A percentile compares a stretch with the other conserved stretches of the same genome.
Conservation (phyloP, 2,329 filamentous ascomycete species). For the Fusarium dlaminii region DNA sequence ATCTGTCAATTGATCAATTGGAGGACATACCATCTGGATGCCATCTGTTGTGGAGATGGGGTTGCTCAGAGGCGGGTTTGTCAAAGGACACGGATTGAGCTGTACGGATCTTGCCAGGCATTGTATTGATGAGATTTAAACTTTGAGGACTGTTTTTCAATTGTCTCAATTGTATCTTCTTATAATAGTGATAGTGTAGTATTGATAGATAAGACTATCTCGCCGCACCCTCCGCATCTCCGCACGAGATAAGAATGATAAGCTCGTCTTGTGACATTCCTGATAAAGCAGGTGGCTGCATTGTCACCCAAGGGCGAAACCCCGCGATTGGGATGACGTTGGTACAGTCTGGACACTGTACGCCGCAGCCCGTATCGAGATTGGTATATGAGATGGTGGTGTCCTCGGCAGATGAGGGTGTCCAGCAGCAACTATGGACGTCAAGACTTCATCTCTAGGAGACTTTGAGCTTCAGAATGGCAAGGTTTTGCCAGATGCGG, state of each 20-base stretch:
- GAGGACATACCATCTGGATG: conserved; percentile 79
- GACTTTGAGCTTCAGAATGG: conserved; percentile 75
- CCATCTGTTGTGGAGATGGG: conserved; percentile 74
- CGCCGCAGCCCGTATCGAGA: neutral
- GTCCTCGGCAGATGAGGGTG: neutral
- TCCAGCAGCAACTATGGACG: conserved; percentile 13
- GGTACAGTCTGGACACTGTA: neutral
- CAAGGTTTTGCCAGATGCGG: conserved; percentile 68
- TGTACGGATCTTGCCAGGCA: conserved; percentile 40
- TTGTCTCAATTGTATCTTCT: neutral
- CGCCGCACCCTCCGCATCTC: conserved; percentile 16
- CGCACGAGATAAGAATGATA: conserved; percentile 31
- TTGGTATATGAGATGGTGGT: conserved; percentile 5
- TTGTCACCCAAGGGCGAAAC: conserved; percentile 30
- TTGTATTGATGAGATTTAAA: neutral
- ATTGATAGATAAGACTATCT: conserved; percentile 10
- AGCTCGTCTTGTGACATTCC: conserved; percentile 21
- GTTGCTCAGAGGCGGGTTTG: conserved; percentile 40
- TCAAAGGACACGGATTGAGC: conserved; percentile 41
- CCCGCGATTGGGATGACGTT: neutral
- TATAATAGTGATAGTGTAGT: neutral
- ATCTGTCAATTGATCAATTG: neutral
- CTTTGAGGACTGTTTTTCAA: neutral
- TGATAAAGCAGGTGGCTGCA: conserved; percentile 25
- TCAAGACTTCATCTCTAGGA: conserved; percentile 62